Evolutionary conservation across 805 yeast species (phyloP).

Genomic region (Hanseniaspora lachancei): DNA sequence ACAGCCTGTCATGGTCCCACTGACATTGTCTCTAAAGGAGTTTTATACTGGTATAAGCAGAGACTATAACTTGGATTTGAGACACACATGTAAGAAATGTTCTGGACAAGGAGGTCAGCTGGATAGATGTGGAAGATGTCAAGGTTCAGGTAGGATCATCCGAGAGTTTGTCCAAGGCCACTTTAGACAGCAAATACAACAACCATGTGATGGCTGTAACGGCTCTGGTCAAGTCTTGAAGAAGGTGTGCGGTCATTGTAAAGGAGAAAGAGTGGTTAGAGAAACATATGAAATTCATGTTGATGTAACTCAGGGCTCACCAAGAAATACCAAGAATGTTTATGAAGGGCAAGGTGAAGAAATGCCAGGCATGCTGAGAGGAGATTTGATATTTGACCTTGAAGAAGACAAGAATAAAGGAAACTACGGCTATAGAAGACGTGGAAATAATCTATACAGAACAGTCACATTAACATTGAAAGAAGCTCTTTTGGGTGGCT

Average conservation of each 20-base stretch:
- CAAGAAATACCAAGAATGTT: constrained; percentile 44
- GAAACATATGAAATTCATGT: constrained; percentile 46
- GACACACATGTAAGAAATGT: constrained; percentile 64
- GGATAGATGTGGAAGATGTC: constrained; percentile 54
- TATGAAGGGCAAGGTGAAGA: constrained; percentile 71
- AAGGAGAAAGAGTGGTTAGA: constrained; percentile 53
- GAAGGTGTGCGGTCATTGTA: constrained; percentile 54
- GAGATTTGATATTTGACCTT: constrained; percentile 57
- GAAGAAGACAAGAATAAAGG: constrained; percentile 35
- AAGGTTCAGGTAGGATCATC: constrained; percentile 59
- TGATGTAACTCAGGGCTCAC: constrained; percentile 57
- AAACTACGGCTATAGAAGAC: constrained; percentile 76
- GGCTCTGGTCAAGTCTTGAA: constrained; percentile 63
- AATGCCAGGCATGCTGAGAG: constrained; percentile 69
- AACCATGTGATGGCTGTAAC: constrained; percentile 62
- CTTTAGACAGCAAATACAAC: constrained; percentile 75
- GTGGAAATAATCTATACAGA: constrained; percentile 60
- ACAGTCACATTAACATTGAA: constrained; percentile 60
- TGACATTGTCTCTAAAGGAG: constrained; percentile 48
- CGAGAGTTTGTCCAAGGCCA: constrained; percentile 70
- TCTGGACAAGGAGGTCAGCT: constrained; percentile 70
- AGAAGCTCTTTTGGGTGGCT: constrained; percentile 69
- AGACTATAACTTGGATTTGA: constrained; percentile 53
- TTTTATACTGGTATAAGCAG: constrained; percentile 56
- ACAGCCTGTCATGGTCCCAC: constrained; percentile 42